phyloP scores from a whole-genome alignment of 441 rosid species.

The Macaranga tanarius region DNA sequence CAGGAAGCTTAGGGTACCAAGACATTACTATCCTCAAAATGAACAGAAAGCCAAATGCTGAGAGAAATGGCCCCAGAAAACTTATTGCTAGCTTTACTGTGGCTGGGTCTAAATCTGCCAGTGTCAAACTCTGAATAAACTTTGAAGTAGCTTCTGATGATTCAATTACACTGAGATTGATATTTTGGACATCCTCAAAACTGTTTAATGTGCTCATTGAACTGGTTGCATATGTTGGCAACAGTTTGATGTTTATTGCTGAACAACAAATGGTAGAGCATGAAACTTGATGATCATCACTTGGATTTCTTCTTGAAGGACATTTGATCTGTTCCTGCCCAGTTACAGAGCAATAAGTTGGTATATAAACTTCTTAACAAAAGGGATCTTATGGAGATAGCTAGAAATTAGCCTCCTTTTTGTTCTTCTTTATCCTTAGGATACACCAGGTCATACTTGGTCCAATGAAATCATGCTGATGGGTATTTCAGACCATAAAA shows the following conservation, averaged over 20 bases:
- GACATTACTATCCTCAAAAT: slow-evolving; percentile 85
- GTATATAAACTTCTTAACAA: background rate
- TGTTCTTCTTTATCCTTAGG: background rate
- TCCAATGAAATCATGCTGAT: too few relatives aligned
- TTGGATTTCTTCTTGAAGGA: slow-evolving; percentile 20
- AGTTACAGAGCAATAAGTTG: slow-evolving; percentile 7
- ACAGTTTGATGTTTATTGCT: slow-evolving; percentile 11
- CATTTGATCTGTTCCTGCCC: slow-evolving; percentile 34
- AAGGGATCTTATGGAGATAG: background rate
- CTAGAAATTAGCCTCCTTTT: background rate
- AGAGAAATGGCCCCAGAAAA: slow-evolving; percentile 66
- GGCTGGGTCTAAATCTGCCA: slow-evolving; percentile 73
- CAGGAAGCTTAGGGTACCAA: slow-evolving; percentile 94
- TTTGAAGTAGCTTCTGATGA: slow-evolving; percentile 22
- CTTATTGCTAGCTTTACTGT: slow-evolving; percentile 72
- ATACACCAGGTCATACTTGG: too few relatives aligned
- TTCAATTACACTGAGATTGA: slow-evolving; percentile 11
- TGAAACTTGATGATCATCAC: background rate
- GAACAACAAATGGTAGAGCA: slow-evolving; percentile 19
- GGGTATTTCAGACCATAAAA: too few relatives aligned
- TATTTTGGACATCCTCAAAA: background rate
- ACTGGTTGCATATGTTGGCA: slow-evolving; percentile 20
- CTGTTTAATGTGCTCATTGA: background rate
- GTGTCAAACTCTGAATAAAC: slow-evolving; percentile 28
- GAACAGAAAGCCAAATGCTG: slow-evolving; percentile 71